phyloP scores from a whole-genome alignment of 2,329 filamentous ascomycete genomes.

The Colletotrichum sp. region DNA sequence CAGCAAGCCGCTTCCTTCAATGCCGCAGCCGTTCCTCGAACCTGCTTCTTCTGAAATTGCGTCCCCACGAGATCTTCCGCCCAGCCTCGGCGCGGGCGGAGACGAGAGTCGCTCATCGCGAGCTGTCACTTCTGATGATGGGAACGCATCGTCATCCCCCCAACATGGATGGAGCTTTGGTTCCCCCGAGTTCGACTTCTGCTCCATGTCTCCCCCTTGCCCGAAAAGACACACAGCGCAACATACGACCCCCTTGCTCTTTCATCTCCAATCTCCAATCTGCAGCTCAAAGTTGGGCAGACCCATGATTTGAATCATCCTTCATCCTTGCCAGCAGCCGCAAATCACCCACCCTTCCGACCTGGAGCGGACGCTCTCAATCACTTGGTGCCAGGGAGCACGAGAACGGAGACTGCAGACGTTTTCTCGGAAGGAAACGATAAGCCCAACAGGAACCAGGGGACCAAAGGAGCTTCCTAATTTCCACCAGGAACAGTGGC shows the following conservation, averaged over 20 bases:
- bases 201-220: background rate
- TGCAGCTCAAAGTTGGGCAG: background rate
- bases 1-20: background rate
- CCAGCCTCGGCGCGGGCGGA: background rate
- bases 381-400: background rate
- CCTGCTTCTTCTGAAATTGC: background rate
- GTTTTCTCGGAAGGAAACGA: background rate
- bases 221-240: background rate
- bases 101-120: background rate
- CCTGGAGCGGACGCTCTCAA: background rate
- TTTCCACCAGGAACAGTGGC: slow-evolving; percentile 21
- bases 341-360: background rate
- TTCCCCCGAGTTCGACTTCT: background rate
- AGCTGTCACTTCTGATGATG: background rate
- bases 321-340: background rate
- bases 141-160: background rate
- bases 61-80: slow-evolving; percentile 5
- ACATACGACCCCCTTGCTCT: background rate
- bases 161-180: slow-evolving; percentile 3
- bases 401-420: background rate
- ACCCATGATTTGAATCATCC: background rate
- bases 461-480: slow-evolving; percentile 8
- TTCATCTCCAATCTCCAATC: background rate
- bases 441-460: background rate
- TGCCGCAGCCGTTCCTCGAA: background rate